phyloP scores from a whole-genome alignment of 805 yeast genomes.

The Wickerhamiella slavikovae region DNA sequence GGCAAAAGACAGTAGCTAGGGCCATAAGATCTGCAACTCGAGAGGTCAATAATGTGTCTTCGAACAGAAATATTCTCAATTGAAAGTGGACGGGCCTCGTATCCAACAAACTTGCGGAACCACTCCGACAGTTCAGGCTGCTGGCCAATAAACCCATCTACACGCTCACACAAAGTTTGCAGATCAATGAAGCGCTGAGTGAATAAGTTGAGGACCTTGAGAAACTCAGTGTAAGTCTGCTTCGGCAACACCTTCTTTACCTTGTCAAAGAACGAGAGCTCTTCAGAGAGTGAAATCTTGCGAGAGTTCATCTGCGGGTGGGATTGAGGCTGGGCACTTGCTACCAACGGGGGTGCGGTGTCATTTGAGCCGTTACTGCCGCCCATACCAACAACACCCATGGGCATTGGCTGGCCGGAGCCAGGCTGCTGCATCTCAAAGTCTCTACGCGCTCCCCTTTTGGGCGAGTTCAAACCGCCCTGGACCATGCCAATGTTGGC shows the following conservation, averaged over 20 bases:
- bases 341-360: constrained; percentile 30
- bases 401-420: not conserved
- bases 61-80: constrained; percentile 76
- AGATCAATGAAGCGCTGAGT: constrained; percentile 83
- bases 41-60: constrained; percentile 77
- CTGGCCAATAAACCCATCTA: constrained; percentile 66
- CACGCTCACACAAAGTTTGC: constrained; percentile 59
- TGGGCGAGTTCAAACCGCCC: not conserved
- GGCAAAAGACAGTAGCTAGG: constrained; percentile 89
- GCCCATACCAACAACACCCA: not conserved
- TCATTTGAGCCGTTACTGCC: not conserved
- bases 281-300: constrained; percentile 49
- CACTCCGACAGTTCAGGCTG: constrained; percentile 64
- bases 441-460: too few relatives aligned
- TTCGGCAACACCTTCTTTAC: constrained; percentile 77
- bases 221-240: constrained; percentile 77
- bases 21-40: constrained; percentile 83
- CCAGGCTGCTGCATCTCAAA: not conserved
- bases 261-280: constrained; percentile 75
- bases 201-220: constrained; percentile 69
- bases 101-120: constrained; percentile 87
- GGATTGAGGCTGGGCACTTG: constrained; percentile 59
- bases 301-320: constrained; percentile 32
- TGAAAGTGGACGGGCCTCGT: constrained; percentile 60
- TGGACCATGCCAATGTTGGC: not conserved